Percentiles rank a stretch among this genome's conserved stretches.
These are phyloP conservation scores for Epichloe uncinata DNA, from an alignment of 2,329 filamentous ascomycete species.

Conservation along the genomic window DNA sequence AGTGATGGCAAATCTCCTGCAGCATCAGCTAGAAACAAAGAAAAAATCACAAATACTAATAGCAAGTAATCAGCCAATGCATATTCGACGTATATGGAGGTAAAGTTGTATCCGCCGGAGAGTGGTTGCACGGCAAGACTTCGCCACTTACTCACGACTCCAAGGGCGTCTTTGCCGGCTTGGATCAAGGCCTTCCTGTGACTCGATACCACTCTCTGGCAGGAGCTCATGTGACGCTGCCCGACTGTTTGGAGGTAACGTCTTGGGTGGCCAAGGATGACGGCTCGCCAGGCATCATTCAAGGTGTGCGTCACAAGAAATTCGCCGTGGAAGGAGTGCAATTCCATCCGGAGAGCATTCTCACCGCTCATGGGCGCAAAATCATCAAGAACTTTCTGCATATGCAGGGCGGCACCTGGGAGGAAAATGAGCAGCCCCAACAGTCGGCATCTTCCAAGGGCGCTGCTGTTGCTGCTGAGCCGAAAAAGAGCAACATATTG, in stretches of 20 bases:
- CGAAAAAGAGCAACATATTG: slow-evolving; percentile 70
- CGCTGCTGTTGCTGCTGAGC: slow-evolving; percentile 13
- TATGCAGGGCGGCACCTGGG: slow-evolving; percentile 85
- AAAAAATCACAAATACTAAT: background rate
- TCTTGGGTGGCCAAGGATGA: slow-evolving; percentile 76
- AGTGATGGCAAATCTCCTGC: slow-evolving; percentile 21
- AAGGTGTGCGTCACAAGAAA: slow-evolving; percentile 91
- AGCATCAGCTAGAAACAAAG: background rate
- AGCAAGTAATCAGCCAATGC: slow-evolving; percentile 52
- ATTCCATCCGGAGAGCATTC: slow-evolving; percentile 94
- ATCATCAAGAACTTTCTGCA: slow-evolving; percentile 91
- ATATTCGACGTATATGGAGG: slow-evolving; percentile 92
- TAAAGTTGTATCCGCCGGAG: slow-evolving; percentile 79
- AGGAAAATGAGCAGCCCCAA: slow-evolving; percentile 53
- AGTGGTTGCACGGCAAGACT: slow-evolving; percentile 96
- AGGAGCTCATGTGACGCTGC: slow-evolving; percentile 77
- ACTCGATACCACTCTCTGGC: slow-evolving; percentile 95
- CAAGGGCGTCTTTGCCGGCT: slow-evolving; percentile 80
- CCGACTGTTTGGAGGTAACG: slow-evolving; percentile 73
- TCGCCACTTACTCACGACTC: slow-evolving; percentile 79
- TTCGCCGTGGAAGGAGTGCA: slow-evolving; percentile 90
- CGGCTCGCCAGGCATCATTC: slow-evolving; percentile 74
- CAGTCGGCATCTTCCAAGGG: slow-evolving; percentile 22
- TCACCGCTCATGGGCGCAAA: slow-evolving; percentile 73
- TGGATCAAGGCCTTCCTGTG: slow-evolving; percentile 70